Conservation (phyloP, 2,329 filamentous ascomycete species). For the Leptoxyphium fumago region DNA sequence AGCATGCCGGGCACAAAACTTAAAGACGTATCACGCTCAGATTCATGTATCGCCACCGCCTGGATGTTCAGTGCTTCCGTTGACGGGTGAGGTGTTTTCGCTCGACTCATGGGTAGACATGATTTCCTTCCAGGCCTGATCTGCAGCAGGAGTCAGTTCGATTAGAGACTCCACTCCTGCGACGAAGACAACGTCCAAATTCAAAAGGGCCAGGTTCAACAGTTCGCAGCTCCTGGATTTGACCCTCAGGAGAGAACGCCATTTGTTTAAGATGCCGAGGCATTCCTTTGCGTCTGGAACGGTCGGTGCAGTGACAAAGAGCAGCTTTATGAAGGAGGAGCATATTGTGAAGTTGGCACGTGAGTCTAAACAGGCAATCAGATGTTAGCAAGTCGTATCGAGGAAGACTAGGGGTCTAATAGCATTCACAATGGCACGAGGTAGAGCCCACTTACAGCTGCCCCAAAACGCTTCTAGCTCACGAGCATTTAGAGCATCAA, state of each 20-base stretch:
- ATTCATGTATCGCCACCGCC: too few relatives aligned
- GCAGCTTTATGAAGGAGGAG: conserved; percentile 18
- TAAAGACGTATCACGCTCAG: too few relatives aligned
- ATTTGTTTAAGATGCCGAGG: conserved; percentile 15
- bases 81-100: too few relatives aligned
- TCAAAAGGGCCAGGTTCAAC: conserved; percentile 18
- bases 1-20: too few relatives aligned
- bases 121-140: conserved; percentile 14
- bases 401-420: too few relatives aligned
- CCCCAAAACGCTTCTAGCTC: conserved; percentile 22
- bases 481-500: conserved; percentile 15
- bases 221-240: conserved; percentile 21
- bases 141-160: conserved; percentile 16
- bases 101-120: too few relatives aligned
- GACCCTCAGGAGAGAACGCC: conserved; percentile 17
- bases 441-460: conserved; percentile 13
- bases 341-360: conserved; percentile 22
- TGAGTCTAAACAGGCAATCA: conserved; percentile 10
- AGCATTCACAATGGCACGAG: too few relatives aligned
- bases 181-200: conserved; percentile 18
- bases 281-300: conserved; percentile 17
- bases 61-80: too few relatives aligned
- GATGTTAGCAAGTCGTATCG: background rate
- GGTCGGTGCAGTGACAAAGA: conserved; percentile 18
- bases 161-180: conserved; percentile 16